Evolutionary conservation across 768 basidiomycete species (phyloP), one percentile per base, ranked within the genome.

Genomic region (Calvatia gigantea): DNA sequence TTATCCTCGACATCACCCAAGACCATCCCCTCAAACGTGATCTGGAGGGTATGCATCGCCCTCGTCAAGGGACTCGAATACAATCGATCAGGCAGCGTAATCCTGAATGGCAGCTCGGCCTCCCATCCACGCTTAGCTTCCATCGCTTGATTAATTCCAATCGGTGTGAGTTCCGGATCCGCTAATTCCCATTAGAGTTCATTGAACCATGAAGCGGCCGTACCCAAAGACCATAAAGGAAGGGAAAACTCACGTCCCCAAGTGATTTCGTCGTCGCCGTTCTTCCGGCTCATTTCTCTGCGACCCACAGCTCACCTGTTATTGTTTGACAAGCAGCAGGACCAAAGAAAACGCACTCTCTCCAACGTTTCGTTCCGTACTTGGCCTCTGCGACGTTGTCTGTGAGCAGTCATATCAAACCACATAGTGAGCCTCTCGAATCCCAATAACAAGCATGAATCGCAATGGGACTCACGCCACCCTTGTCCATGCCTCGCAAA

Each of bases 401-500:
- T 89, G n/a, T n/a, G n/a, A 59, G 25, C 17, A 3, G 41, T 14
- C 6, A 15, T 4, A 53, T 60, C 6, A 57, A 41, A 6, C 15
- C 48, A 56, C 25, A 38, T n/a, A n/a, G n/a, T n/a, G n/a, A n/a
- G n/a, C n/a, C n/a, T n/a, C n/a, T n/a, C n/a, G n/a, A n/a, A 33
- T 15, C 19, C 49, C 28, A 55, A 7, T 28, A 32, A n/a, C n/a
- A 44, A 48, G n/a, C 43, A 23, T 42, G 31, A 62, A 3, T 14
- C 44, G 12, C 9, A 45, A 49, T 15, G 19, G 11, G 19, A 71
- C 85, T 61, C 65, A 89, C 88, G 88, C 62, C 76, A 81, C 51
- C 87, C 89, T 67, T 91, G 73, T 0, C 89, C 89, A 58, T 92
- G 89, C 59, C 89, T 73, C 2, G 79, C 80, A 2, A 90, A 67